Evolutionary conservation across 139 green algal genomes (phyloP).

Genomic region (Gonium pectorale): DNA sequence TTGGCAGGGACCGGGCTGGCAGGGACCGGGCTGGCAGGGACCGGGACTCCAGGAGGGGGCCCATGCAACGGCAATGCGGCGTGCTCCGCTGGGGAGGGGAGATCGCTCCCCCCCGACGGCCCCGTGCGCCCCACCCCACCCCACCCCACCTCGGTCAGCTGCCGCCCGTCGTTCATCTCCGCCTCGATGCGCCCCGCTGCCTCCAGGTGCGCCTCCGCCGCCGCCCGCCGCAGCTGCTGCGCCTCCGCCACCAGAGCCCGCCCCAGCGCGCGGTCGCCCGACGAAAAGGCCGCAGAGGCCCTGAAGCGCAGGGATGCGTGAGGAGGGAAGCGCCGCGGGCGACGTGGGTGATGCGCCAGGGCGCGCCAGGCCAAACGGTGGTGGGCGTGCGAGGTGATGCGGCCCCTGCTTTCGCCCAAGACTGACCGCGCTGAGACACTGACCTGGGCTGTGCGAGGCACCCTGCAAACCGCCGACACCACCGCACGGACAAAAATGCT

Average conservation of each 20-base stretch:
- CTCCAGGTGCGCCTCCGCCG: slow-evolving; percentile 8
- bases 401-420: not conserved
- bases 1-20: no score
- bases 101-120: no score
- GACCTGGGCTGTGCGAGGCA: not conserved
- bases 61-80: no score
- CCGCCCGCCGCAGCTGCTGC: not conserved
- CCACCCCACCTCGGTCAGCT: slow-evolving; percentile 23
- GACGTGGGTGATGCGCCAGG: not conserved
- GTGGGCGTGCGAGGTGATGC: not conserved
- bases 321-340: not conserved
- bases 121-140: no score
- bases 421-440: not conserved
- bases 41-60: no score
- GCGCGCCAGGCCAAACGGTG: not conserved
- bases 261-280: not conserved
- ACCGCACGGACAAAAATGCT: not conserved
- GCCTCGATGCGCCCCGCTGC: slow-evolving; percentile 19
- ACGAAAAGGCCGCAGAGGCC: slow-evolving; percentile 17
- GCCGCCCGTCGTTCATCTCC: slow-evolving; percentile 11
- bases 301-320: not conserved
- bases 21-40: no score
- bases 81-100: no score
- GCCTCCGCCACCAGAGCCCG: slow-evolving; percentile 34
- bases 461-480: not conserved